Evolutionary conservation across 768 basidiomycete genomes (phyloP).

Genomic region (Lactarius pseudohatsudake): DNA sequence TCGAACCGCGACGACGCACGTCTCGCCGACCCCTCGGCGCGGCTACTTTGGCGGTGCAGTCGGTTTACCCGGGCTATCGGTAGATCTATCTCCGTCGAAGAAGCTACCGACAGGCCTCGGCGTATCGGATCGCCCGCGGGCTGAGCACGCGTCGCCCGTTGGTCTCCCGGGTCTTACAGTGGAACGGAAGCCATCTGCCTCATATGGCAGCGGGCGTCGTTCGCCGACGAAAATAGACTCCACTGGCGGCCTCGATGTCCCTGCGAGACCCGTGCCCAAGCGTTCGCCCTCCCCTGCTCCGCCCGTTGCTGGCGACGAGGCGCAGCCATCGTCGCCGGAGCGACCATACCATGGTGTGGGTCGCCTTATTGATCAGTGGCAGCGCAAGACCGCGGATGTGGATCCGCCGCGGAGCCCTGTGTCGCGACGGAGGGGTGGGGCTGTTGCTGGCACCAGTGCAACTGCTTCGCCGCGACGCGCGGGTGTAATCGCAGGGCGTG

Average conservation of each 20-base stretch:
- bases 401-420: constrained; percentile 41
- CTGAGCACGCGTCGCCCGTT: constrained; percentile 24
- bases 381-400: constrained; percentile 68
- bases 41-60: constrained; percentile 22
- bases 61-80: constrained; percentile 17
- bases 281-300: constrained; percentile 16
- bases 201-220: constrained; percentile 17
- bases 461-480: constrained; percentile 24
- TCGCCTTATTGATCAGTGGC: constrained; percentile 85
- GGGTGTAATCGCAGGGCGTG: constrained; percentile 23
- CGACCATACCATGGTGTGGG: constrained; percentile 80
- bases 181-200: constrained; percentile 17
- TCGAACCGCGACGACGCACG: constrained; percentile 13
- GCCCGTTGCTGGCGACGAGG: constrained; percentile 27
- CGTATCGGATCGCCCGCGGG: constrained; percentile 32
- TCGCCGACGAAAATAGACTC: constrained; percentile 21
- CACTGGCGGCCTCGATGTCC: constrained; percentile 10
- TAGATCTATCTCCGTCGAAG: constrained; percentile 23
- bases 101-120: constrained; percentile 26
- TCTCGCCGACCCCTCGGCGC: constrained; percentile 12
- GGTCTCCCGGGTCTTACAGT: constrained; percentile 26
- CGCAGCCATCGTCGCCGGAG: constrained; percentile 66
- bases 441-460: constrained; percentile 4
- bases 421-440: constrained; percentile 38
- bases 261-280: constrained; percentile 3